Evolutionary conservation across 1,284 basidiomycete genomes (phyloP).

Genomic region (Pisolithus thermaeus): DNA sequence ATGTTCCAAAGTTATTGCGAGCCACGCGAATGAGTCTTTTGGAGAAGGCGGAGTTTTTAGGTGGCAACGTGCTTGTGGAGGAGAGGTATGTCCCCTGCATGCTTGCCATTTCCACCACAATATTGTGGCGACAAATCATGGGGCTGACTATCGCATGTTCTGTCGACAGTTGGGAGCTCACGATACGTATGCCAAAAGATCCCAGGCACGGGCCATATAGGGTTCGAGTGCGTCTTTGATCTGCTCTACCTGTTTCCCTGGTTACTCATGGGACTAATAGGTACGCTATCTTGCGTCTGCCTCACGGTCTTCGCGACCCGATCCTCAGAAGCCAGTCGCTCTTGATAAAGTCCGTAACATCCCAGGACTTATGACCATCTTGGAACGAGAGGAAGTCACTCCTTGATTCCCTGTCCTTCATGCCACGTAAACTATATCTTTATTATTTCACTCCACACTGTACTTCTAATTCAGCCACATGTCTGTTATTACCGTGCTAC

Average conservation of each 20-base stretch:
- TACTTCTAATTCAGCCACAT: constrained; percentile 1
- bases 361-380: constrained; percentile 61
- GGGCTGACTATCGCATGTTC: background rate
- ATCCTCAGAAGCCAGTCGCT: constrained; percentile 49
- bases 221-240: constrained; percentile 44
- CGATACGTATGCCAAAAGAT: constrained; percentile 49
- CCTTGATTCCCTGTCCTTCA: constrained; percentile 8
- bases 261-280: constrained; percentile 29
- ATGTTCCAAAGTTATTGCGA: constrained; percentile 50
- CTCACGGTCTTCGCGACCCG: constrained; percentile 36
- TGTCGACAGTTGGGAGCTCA: constrained; percentile 52
- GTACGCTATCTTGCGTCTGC: constrained; percentile 56
- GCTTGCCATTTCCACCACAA: constrained; percentile 1
- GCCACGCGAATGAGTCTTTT: constrained; percentile 48
- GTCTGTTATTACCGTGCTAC: background rate
- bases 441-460: constrained; percentile 2
- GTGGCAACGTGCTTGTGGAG: constrained; percentile 58
- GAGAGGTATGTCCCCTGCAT: constrained; percentile 49
- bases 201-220: constrained; percentile 47
- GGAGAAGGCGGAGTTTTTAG: constrained; percentile 45
- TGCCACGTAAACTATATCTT: background rate
- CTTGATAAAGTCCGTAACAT: constrained; percentile 45
- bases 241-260: constrained; percentile 1
- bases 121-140: constrained; percentile 1
- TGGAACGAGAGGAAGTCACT: constrained; percentile 35